Percentiles rank a stretch among this genome's conserved stretches.
Evolutionary conservation across 164 flowering plant species (phyloP).

Genomic region (Buxus sempervirens): DNA sequence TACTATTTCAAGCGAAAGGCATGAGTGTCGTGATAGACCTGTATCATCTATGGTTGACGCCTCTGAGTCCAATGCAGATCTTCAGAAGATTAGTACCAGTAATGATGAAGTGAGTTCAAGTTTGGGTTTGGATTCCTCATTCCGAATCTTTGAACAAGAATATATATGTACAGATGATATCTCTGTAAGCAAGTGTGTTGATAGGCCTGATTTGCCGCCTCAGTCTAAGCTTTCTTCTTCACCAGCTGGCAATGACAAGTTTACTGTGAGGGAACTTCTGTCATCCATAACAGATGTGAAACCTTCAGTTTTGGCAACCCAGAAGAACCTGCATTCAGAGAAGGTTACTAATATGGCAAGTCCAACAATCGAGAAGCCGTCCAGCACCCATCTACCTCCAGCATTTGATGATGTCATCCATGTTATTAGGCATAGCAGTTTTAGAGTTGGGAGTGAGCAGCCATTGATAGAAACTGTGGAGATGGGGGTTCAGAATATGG

Average conservation of each 20-base stretch:
- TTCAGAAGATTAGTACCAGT: slow-evolving; percentile 19
- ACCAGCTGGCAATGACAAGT: slow-evolving; percentile 62
- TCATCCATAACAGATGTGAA: slow-evolving; percentile 39
- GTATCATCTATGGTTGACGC: slow-evolving; percentile 25
- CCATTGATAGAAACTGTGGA: slow-evolving; percentile 59
- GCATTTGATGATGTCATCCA: slow-evolving; percentile 85
- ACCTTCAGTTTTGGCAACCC: slow-evolving; percentile 14
- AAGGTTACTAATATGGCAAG: slow-evolving; percentile 18
- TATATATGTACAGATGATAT: slow-evolving; percentile 28
- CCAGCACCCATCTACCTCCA: slow-evolving; percentile 38
- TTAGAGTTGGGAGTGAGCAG: slow-evolving; percentile 73
- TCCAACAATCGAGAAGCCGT: slow-evolving; percentile 34
- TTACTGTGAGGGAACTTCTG: slow-evolving; percentile 58
- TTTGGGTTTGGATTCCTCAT: slow-evolving; percentile 20
- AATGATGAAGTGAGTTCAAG: slow-evolving; percentile 30
- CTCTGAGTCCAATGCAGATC: slow-evolving; percentile 24
- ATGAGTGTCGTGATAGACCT: slow-evolving; percentile 25
- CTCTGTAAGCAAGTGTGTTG: slow-evolving; percentile 22
- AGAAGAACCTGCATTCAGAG: slow-evolving; percentile 2
- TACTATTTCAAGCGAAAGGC: slow-evolving; percentile 21
- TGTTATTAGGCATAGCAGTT: slow-evolving; percentile 84
- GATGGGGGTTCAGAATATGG: slow-evolving; percentile 56
- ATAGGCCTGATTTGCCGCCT: slow-evolving; percentile 20
- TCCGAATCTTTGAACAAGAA: slow-evolving; percentile 28
- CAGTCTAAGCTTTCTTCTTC: slow-evolving; percentile 25